A percentile compares a stretch with the other conserved stretches of the same genome.
These are phyloP conservation scores for Terfezia claveryi DNA, from an alignment of 495 filamentous ascomycete genomes.

Conservation along the genomic window DNA sequence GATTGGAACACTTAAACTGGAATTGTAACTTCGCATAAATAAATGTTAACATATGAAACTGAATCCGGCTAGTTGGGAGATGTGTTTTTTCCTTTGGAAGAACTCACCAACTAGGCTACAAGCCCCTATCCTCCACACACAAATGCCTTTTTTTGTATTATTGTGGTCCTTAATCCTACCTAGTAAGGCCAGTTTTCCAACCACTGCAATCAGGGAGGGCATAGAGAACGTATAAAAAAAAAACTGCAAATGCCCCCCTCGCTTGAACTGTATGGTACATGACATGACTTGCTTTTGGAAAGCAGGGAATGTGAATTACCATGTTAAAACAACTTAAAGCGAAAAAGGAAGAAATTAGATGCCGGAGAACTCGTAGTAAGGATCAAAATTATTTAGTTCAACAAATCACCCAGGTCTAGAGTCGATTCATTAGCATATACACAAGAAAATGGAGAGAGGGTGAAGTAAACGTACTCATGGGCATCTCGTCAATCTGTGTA, in stretches of 20 bases:
- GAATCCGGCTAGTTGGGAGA: no score
- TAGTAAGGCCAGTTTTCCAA: no score
- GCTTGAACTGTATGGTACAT: not conserved
- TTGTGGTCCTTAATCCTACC: no score
- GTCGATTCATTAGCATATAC: slow-evolving; percentile 17
- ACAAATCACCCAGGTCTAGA: not conserved
- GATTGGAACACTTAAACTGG: no score
- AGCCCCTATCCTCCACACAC: no score
- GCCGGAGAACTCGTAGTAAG: no score
- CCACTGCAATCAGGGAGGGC: not conserved
- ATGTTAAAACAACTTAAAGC: not conserved
- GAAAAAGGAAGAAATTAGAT: not conserved
- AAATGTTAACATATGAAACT: no score
- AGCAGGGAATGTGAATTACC: not conserved
- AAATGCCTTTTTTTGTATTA: no score
- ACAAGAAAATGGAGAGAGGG: not conserved
- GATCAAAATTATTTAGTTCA: not conserved
- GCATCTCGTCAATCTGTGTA: slow-evolving; percentile 42
- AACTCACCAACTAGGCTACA: no score
- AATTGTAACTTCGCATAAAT: no score
- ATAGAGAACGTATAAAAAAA: not conserved
- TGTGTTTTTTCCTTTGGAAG: no score
- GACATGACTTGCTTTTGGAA: not conserved
- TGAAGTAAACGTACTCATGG: slow-evolving; percentile 23
- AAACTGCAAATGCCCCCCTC: not conserved